Percentiles rank a stretch among this genome's conserved stretches.
Conservation (phyloP, 805 yeast genomes). For the Pichia nanzhaoensis region DNA sequence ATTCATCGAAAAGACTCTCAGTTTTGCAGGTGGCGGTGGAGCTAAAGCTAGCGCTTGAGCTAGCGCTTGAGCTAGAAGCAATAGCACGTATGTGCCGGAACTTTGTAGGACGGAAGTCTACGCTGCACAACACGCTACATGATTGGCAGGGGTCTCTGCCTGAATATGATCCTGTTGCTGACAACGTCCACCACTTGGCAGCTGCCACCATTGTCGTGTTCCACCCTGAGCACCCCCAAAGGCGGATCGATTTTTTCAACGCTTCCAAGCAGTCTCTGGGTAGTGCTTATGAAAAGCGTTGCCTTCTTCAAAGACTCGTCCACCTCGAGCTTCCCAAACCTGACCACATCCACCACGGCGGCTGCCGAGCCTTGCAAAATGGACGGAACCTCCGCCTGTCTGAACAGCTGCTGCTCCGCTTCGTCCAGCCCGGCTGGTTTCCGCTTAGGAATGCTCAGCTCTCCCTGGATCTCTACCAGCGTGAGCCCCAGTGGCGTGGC, state of each 20-base stretch:
- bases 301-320: constrained; percentile 41
- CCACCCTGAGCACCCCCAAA: constrained; percentile 50
- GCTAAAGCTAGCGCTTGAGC: too few species aligned
- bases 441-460: constrained; percentile 43
- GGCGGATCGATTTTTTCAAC: constrained; percentile 58
- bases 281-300: constrained; percentile 56
- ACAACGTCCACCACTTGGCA: constrained; percentile 57
- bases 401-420: constrained; percentile 32
- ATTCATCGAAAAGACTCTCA: too few species aligned
- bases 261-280: constrained; percentile 62
- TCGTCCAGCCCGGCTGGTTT: constrained; percentile 29
- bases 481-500: constrained; percentile 54
- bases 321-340: constrained; percentile 39
- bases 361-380: constrained; percentile 3
- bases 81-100: too few species aligned
- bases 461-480: constrained; percentile 70
- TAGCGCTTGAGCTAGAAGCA: too few species aligned
- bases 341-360: constrained; percentile 35
- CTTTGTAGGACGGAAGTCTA: too few species aligned
- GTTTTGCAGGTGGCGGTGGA: too few species aligned
- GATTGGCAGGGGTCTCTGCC: constrained; percentile 67
- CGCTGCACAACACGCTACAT: constrained; percentile 39
- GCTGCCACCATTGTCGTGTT: constrained; percentile 7
- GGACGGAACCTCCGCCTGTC: constrained; percentile 23
- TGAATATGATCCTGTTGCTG: constrained; percentile 52